phyloP scores from a whole-genome alignment of 108 stramenopile genomes.

The Parietichytrium sp. region DNA sequence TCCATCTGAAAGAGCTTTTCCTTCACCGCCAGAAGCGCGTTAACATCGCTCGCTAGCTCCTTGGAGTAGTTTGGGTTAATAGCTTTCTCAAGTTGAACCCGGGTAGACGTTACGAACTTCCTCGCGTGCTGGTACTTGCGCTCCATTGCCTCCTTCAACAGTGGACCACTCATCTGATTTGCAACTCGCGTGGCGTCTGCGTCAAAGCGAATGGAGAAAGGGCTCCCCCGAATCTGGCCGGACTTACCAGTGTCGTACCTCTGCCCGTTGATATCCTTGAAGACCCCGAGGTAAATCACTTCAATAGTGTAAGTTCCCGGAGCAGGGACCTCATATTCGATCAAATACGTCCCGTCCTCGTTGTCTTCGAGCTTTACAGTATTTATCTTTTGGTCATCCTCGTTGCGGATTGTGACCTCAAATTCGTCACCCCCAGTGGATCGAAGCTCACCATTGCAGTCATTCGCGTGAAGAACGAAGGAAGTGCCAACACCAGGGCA shows the following conservation, averaged over 20 bases:
- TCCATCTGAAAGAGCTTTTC: conserved; percentile 39
- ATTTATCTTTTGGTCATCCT: not conserved
- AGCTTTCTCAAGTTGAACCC: not conserved
- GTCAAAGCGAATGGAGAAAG: conserved; percentile 46
- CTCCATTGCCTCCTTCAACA: not conserved
- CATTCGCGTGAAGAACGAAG: conserved; percentile 73
- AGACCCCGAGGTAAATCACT: conserved; percentile 73
- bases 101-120: not conserved
- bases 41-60: conserved; percentile 44
- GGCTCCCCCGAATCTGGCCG: conserved; percentile 71
- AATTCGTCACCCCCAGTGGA: conserved; percentile 77
- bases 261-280: conserved; percentile 51
- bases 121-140: not conserved
- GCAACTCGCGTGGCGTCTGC: not conserved
- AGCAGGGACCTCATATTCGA: conserved; percentile 56
- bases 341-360: conserved; percentile 71
- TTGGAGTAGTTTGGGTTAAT: conserved; percentile 48
- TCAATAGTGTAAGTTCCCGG: conserved; percentile 60
- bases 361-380: conserved; percentile 46
- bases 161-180: not conserved
- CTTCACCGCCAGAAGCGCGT: conserved; percentile 48
- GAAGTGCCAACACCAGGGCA: conserved; percentile 51
- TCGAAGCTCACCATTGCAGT: conserved; percentile 60
- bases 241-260: conserved; percentile 40
- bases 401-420: conserved; percentile 46